Conservation (phyloP, 208 protist genomes). For the Leishmania guyanensis region DNA sequence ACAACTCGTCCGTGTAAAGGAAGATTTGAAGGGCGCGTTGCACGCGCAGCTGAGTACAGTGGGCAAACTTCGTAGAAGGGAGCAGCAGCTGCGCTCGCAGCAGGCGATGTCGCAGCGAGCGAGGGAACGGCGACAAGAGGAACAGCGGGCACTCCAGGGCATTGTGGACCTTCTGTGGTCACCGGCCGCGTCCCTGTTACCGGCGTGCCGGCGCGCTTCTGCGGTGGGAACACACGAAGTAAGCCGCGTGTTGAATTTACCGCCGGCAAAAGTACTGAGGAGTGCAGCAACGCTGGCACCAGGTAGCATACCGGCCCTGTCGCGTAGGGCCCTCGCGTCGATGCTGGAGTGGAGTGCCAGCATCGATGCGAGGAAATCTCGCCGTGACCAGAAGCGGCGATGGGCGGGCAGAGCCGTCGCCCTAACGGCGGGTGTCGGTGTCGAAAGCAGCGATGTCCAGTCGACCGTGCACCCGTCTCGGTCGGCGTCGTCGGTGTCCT, state of each 20-base stretch:
- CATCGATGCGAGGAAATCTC: neutral
- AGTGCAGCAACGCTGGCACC: neutral
- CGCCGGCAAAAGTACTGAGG: neutral
- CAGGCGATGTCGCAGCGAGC: slow-evolving; percentile 10
- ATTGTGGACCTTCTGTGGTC: slow-evolving; percentile 18
- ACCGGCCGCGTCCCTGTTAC: neutral
- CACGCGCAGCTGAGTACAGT: slow-evolving; percentile 23
- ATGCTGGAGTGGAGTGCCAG: neutral
- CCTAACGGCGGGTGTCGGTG: neutral
- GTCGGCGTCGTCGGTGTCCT: neutral
- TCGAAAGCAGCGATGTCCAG: neutral
- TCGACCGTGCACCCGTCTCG: neutral
- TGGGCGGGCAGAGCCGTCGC: neutral
- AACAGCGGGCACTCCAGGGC: neutral
- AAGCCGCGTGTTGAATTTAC: neutral
- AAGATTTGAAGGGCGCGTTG: slow-evolving; percentile 32
- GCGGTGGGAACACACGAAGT: neutral
- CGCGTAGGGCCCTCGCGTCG: neutral
- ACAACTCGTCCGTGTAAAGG: slow-evolving; percentile 28
- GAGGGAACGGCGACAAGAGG: slow-evolving; percentile 19
- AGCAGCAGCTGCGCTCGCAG: slow-evolving; percentile 17
- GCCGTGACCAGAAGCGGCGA: neutral
- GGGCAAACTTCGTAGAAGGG: neutral
- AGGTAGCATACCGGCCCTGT: neutral
- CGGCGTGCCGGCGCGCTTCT: neutral